Evolutionary conservation across 2,329 filamentous ascomycete species (phyloP).

Genomic region (Biscogniauxia marginata): DNA sequence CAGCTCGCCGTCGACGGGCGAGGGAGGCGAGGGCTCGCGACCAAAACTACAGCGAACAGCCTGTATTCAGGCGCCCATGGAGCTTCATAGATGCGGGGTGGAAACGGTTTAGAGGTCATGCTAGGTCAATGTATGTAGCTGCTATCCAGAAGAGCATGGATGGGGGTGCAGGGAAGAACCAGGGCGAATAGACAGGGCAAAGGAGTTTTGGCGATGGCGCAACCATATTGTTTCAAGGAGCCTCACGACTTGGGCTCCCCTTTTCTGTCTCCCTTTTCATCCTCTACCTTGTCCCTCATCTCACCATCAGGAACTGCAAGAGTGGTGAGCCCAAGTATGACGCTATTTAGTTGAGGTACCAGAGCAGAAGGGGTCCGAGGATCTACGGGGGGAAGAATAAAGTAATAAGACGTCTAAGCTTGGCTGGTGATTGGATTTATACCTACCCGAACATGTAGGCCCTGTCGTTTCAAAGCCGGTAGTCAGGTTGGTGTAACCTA

Average conservation of each 20-base stretch:
- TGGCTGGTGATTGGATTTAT: not conserved
- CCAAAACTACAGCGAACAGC: conserved; percentile 39
- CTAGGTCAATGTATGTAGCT: not conserved
- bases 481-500: not conserved
- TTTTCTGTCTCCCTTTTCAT: not conserved
- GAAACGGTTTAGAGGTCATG: conserved; percentile 37
- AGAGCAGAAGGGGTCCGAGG: not conserved
- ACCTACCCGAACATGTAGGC: too few relatives aligned
- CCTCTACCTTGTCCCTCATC: not conserved
- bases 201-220: not conserved
- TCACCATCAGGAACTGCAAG: not conserved
- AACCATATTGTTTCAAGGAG: not conserved
- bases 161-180: not conserved
- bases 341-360: not conserved
- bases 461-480: not conserved
- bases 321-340: not conserved
- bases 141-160: not conserved
- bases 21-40: conserved; percentile 33
- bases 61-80: conserved; percentile 40
- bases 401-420: not conserved
- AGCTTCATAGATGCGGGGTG: conserved; percentile 38
- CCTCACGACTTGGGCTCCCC: not conserved
- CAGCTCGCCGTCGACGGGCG: conserved; percentile 34
- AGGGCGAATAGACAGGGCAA: not conserved
- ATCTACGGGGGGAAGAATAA: not conserved